A percentile compares a stretch with the other conserved stretches of the same genome.
phyloP scores from a whole-genome alignment of 2,329 filamentous ascomycete species.

The Sporothrix sp. region DNA sequence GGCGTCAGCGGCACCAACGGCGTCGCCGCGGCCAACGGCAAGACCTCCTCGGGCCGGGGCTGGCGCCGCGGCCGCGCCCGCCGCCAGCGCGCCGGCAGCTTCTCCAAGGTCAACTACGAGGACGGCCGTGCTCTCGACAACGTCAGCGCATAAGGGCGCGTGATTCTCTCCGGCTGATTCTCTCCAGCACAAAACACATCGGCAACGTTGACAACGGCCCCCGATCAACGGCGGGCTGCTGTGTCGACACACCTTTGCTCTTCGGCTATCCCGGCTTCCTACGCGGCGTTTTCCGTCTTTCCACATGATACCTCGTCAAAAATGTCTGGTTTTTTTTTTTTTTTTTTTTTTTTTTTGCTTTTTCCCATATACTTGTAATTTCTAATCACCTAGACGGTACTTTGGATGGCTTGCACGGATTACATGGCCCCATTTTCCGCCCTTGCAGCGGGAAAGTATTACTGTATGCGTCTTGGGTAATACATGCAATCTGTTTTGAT shows the following conservation, averaged over 20 bases:
- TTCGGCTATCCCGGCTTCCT: too few relatives aligned
- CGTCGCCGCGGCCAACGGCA: not conserved
- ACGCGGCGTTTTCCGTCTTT: slow-evolving; percentile 2
- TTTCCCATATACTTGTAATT: not conserved
- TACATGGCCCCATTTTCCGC: too few relatives aligned
- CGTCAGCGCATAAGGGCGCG: slow-evolving; percentile 8
- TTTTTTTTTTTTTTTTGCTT: not conserved
- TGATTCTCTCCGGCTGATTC: not conserved
- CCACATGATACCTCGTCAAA: slow-evolving; percentile 5
- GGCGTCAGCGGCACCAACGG: not conserved
- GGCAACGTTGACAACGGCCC: not conserved
- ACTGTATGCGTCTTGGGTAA: too few relatives aligned
- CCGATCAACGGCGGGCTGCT: too few relatives aligned
- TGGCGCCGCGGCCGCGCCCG: slow-evolving; percentile 4
- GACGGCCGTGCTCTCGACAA: slow-evolving; percentile 12
- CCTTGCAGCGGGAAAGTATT: too few relatives aligned
- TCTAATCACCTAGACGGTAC: not conserved
- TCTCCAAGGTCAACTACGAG: slow-evolving; percentile 17
- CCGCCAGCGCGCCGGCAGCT: slow-evolving; percentile 14
- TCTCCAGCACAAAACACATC: not conserved
- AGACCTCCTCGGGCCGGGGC: not conserved
- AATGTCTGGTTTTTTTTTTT: not conserved
- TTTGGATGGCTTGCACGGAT: too few relatives aligned
- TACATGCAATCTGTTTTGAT: too few relatives aligned
- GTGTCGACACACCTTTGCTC: too few relatives aligned